phyloP scores from a whole-genome alignment of 441 rosid species.

The Erodium moschatum region DNA sequence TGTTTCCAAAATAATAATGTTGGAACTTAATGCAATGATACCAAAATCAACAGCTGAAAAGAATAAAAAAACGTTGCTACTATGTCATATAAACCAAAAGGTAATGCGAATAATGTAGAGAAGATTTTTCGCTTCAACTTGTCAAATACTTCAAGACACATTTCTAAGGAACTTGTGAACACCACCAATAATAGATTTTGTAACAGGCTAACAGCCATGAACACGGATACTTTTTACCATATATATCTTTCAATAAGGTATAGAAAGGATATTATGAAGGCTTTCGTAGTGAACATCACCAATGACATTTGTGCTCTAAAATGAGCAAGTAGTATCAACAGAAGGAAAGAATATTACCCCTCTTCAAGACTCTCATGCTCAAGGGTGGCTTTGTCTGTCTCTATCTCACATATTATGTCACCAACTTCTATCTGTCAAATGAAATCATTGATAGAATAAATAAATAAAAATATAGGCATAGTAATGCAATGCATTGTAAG shows the following conservation, averaged over 20 bases:
- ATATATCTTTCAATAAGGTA: too few species aligned
- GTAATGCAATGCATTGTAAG: slow-evolving; percentile 12
- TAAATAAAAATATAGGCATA: not conserved
- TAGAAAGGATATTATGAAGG: too few species aligned
- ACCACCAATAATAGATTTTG: not conserved
- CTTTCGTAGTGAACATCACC: too few species aligned
- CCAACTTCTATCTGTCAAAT: slow-evolving; percentile 86
- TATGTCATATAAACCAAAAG: too few species aligned
- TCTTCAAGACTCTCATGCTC: slow-evolving; percentile 95
- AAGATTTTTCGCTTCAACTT: too few species aligned
- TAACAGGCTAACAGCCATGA: not conserved
- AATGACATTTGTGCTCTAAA: too few species aligned
- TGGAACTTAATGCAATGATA: not conserved
- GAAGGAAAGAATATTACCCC: slow-evolving; percentile 42
- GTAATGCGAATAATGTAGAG: not conserved
- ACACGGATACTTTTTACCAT: not conserved
- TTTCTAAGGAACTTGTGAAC: not conserved
- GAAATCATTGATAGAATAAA: not conserved
- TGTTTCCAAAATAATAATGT: not conserved
- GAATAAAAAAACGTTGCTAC: too few species aligned
- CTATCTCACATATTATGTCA: slow-evolving; percentile 88
- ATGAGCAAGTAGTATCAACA: not conserved
- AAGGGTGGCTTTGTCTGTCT: slow-evolving; percentile 96
- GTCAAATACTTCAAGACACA: not conserved
- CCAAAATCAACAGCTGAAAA: not conserved